Evolutionary conservation across 768 basidiomycete genomes (phyloP), one percentile per base, ranked within the genome.

Genomic region (Strobilomyces confusus): DNA sequence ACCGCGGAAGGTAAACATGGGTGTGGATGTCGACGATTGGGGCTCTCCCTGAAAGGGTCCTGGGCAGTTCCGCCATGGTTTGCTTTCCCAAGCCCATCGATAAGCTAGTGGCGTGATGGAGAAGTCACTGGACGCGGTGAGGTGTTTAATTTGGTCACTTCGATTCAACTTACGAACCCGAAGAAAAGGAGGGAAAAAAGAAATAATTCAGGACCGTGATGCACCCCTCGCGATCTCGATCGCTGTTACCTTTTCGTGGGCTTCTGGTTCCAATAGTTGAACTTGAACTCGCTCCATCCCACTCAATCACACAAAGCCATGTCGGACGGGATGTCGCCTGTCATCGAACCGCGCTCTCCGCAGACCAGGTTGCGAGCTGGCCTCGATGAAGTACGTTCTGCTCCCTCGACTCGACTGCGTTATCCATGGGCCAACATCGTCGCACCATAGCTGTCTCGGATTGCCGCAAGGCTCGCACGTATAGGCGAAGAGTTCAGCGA

Each of bases 21-120:
- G 89, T 89, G 74, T 94, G 92, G 30, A 94, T 75, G 72, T 94
- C 92, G 42, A 94, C 81, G 41, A 89, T 71, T 2, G 82, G 73
- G 29, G 60, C 58, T 37, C 58, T 66, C 33, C 55, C 38, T 50
- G 57, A 65, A 38, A 60, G 32, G 0, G 49, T 49, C 20, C 44
- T 68, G 48, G 60, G 60, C 23, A 70, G 42, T 43, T 61, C 56
- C 51, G 63, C 56, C 69, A 60, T 63, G 44, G 68, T 14, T 32
- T 49, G 59, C 17, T 36, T 71, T 52, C 54, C 57, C 51, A 57
- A 52, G 59, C 45, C 58, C 65, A 69, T 71, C 58, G 64, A 65
- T 70, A 62, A 68, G 52, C 23, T 19, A 30, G 51, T 51, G 57
- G 41, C 55, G 58, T 49, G 44, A 48, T 49, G 30, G 23, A 46